phyloP scores from a whole-genome alignment of 331 rosid species.

The Malus hybrid region DNA sequence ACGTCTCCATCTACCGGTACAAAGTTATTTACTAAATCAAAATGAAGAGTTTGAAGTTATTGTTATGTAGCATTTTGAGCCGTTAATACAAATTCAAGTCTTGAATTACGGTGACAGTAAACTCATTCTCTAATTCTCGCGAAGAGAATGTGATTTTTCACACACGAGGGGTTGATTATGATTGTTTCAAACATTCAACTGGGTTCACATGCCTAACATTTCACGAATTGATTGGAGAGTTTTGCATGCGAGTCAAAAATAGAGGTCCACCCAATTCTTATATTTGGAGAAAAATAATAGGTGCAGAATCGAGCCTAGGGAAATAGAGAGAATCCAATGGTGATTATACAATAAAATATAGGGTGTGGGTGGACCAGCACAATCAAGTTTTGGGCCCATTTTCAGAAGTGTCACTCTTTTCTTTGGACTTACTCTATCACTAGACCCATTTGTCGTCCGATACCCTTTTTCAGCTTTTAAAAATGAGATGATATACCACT shows the following conservation, averaged over 20 bases:
- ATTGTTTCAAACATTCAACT: background rate
- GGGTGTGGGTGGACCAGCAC: background rate
- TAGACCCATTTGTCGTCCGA: no score
- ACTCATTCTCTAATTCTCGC: no score
- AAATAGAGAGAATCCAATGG: conserved; percentile 24
- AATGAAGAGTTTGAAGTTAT: no score
- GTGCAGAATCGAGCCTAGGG: background rate
- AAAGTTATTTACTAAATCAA: no score
- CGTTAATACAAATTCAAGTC: no score
- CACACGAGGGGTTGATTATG: background rate
- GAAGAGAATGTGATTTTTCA: background rate
- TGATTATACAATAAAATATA: background rate
- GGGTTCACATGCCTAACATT: background rate
- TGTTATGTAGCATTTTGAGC: no score
- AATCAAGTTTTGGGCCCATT: background rate
- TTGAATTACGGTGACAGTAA: no score
- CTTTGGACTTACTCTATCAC: background rate
- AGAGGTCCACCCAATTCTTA: background rate
- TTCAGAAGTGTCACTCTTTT: background rate
- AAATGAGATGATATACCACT: no score
- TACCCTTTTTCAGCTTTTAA: no score
- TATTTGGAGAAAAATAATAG: no score
- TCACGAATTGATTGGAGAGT: background rate
- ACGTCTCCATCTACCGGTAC: no score
- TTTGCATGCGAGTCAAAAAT: background rate